Conservation (phyloP, 2,329 filamentous ascomycete species). For the Nemania serpens region DNA sequence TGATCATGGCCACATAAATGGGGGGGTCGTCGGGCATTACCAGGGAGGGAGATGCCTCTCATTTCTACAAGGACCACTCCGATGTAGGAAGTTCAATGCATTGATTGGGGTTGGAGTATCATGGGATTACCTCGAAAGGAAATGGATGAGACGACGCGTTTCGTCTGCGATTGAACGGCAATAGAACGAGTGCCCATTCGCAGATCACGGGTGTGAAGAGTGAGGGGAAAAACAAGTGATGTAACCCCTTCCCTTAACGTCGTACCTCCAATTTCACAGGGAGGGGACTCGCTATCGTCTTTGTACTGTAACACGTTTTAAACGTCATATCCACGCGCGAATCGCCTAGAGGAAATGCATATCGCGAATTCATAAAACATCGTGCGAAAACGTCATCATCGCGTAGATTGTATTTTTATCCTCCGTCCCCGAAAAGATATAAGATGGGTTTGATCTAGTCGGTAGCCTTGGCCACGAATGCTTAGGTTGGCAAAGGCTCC, state of each 20-base stretch:
- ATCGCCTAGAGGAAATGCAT: neutral
- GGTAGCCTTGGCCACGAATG: neutral
- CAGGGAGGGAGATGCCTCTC: neutral
- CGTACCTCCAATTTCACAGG: neutral
- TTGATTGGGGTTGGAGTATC: neutral
- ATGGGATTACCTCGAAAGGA: too few species aligned
- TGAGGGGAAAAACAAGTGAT: slow-evolving; percentile 2
- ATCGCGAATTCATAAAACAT: neutral
- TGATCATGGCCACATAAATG: neutral
- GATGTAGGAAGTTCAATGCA: neutral
- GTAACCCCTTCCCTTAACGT: too few species aligned
- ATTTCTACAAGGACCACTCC: neutral
- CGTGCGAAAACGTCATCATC: too few species aligned
- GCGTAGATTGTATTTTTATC: too few species aligned
- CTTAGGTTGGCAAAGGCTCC: too few species aligned
- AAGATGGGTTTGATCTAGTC: too few species aligned
- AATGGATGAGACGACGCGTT: too few species aligned
- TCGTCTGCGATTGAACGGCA: neutral
- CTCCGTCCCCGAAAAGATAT: too few species aligned
- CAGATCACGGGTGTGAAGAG: neutral
- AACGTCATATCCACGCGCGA: neutral
- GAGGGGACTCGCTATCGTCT: neutral
- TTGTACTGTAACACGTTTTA: too few species aligned
- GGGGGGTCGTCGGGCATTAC: neutral
- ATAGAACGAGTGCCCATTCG: neutral